A percentile compares a stretch with the other conserved stretches of the same genome.
These are phyloP conservation scores for Luzula sylvatica DNA, from an alignment of 176 grass and related monocot genomes.

Conservation along the genomic window DNA sequence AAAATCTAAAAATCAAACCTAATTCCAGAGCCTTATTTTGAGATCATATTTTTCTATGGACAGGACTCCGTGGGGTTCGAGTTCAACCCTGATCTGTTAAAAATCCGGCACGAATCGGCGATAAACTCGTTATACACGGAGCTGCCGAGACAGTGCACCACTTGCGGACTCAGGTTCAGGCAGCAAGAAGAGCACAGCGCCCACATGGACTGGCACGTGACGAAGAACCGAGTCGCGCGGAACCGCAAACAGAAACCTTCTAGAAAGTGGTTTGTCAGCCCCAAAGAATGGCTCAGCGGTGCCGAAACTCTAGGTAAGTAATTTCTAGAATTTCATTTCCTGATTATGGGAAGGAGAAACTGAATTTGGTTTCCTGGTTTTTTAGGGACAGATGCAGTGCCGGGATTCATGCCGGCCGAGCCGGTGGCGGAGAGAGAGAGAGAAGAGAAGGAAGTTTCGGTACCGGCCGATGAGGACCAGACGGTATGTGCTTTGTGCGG, in stretches of 20 bases:
- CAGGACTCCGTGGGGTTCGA: constrained; percentile 61
- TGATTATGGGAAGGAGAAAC: too few species aligned
- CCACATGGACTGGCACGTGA: constrained; percentile 99
- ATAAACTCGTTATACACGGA: constrained; percentile 76
- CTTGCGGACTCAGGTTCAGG: constrained; percentile 91
- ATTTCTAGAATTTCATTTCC: too few species aligned
- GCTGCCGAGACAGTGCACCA: constrained; percentile 84
- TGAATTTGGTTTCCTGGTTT: too few species aligned
- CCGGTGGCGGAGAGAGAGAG: constrained; percentile 35
- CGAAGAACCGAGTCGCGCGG: constrained; percentile 87
- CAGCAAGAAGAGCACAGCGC: constrained; percentile 80
- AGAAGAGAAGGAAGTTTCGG: constrained; percentile 78
- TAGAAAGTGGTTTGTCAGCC: constrained; percentile 88
- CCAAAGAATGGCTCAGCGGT: constrained; percentile 75
- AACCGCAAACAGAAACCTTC: constrained; percentile 82
- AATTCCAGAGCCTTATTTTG: constrained; percentile 15
- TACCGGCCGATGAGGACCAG: constrained; percentile 91
- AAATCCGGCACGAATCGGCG: constrained; percentile 48
- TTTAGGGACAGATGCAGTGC: constrained; percentile 41
- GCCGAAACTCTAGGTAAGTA: constrained; percentile 73
- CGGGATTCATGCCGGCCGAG: constrained; percentile 53
- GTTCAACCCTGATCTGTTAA: constrained; percentile 70
- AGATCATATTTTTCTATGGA: constrained; percentile 24
- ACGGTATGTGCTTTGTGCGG: constrained; percentile 81
- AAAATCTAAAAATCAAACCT: not conserved